A percentile compares a stretch with the other conserved stretches of the same genome.
Conservation (phyloP, 1,139 yeast genomes). For the Yamadazyma blattariae region DNA sequence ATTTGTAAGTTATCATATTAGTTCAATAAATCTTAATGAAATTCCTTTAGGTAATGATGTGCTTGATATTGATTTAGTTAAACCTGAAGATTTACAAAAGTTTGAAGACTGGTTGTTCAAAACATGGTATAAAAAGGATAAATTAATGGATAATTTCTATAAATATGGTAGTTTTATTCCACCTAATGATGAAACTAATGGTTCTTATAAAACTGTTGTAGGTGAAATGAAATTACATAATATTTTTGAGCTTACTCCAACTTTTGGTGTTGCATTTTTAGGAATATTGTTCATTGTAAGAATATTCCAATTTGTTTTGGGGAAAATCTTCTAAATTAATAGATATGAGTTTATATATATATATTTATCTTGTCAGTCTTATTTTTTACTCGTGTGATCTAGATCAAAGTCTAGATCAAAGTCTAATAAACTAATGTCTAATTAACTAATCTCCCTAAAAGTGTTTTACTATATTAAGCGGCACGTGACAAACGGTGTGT, state of each 20-base stretch:
- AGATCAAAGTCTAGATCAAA: no score
- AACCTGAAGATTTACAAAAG: slow-evolving; percentile 32
- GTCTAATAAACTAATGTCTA: no score
- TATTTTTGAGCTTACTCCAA: slow-evolving; percentile 19
- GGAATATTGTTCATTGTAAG: not conserved
- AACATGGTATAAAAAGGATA: slow-evolving; percentile 81
- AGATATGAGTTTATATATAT: no score
- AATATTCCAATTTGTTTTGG: no score
- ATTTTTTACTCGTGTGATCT: not conserved
- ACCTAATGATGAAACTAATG: slow-evolving; percentile 21
- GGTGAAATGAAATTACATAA: slow-evolving; percentile 28
- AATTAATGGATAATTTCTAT: slow-evolving; percentile 58
- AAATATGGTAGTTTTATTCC: slow-evolving; percentile 52
- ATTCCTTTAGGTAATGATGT: slow-evolving; percentile 63
- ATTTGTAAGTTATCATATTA: slow-evolving; percentile 59
- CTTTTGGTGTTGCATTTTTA: slow-evolving; percentile 11
- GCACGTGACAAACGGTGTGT: no score
- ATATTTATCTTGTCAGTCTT: not conserved
- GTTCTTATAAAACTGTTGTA: slow-evolving; percentile 18
- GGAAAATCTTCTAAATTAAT: not conserved
- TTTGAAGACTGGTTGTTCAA: slow-evolving; percentile 76
- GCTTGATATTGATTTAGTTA: slow-evolving; percentile 44
- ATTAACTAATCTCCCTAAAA: no score
- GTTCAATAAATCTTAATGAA: slow-evolving; percentile 54
- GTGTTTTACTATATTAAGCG: no score